Evolutionary conservation across 169 alveolate genomes (phyloP).

Genomic region (Eimeria falciformis): DNA sequence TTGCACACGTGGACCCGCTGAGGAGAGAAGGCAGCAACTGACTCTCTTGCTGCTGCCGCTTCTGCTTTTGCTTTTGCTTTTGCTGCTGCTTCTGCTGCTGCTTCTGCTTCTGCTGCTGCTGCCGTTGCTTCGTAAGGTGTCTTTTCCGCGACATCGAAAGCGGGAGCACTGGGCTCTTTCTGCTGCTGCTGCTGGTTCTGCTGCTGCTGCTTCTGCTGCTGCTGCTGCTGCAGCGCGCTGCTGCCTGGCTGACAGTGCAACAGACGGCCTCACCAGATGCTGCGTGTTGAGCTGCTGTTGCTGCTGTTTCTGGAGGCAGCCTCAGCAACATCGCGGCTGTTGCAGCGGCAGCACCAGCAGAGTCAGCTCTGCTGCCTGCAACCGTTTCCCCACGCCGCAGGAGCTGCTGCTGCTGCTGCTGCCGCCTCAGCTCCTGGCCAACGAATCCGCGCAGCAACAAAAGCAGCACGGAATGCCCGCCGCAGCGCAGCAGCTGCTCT

Average conservation of each 20-base stretch:
- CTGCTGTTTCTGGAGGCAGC: not conserved
- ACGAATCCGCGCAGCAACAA: constrained; percentile 45
- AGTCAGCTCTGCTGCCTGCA: not conserved
- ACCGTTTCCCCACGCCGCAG: not conserved
- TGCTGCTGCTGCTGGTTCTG: constrained; percentile 28
- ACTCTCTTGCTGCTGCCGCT: not conserved
- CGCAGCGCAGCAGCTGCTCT: constrained; percentile 36
- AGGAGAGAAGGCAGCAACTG: constrained; percentile 30
- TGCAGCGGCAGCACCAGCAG: not conserved
- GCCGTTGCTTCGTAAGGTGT: not conserved
- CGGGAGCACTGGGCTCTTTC: no score
- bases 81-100: constrained; percentile 37
- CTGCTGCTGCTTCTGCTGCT: constrained; percentile 40
- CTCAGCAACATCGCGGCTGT: not conserved
- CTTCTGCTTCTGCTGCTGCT: constrained; percentile 3
- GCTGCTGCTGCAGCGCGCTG: not conserved
- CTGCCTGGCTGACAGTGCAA: not conserved
- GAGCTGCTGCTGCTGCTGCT: constrained; percentile 16
- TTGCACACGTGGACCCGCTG: not conserved
- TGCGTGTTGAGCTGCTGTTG: constrained; percentile 2
- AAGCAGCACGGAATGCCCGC: constrained; percentile 21
- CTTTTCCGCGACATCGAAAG: no score
- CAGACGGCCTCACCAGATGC: not conserved
- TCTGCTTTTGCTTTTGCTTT: constrained; percentile 6
- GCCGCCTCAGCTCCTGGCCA: constrained; percentile 28